Percentiles rank a stretch among this genome's conserved stretches.
phyloP scores from a whole-genome alignment of 768 basidiomycete genomes.

The Lactarius pseudohatsudake region DNA sequence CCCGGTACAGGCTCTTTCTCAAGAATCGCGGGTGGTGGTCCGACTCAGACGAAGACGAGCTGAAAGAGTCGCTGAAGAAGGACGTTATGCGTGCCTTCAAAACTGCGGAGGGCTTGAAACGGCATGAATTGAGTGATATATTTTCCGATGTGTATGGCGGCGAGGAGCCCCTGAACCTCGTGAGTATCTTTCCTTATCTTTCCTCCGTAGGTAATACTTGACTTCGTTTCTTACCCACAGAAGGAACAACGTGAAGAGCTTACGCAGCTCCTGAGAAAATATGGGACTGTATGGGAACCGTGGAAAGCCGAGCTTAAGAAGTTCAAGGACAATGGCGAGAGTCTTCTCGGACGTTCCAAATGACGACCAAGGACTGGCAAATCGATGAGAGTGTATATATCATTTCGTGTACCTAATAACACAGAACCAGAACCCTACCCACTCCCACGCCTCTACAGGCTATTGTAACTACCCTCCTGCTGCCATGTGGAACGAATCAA shows the following conservation, averaged over 20 bases:
- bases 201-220: slow-evolving; percentile 12
- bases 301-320: slow-evolving; percentile 79
- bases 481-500: neutral
- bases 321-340: slow-evolving; percentile 69
- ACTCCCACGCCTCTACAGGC: neutral
- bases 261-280: slow-evolving; percentile 71
- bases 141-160: slow-evolving; percentile 89
- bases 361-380: neutral
- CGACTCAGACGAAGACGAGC: slow-evolving; percentile 64
- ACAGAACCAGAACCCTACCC: neutral
- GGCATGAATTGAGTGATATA: slow-evolving; percentile 71
- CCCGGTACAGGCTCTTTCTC: slow-evolving; percentile 81
- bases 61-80: slow-evolving; percentile 65
- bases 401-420: neutral
- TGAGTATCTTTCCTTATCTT: slow-evolving; percentile 41
- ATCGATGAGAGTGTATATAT: slow-evolving; percentile 2
- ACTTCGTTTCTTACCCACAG: slow-evolving; percentile 41
- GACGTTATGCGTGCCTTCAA: slow-evolving; percentile 80
- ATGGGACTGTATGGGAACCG: slow-evolving; percentile 82
- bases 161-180: slow-evolving; percentile 81
- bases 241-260: slow-evolving; percentile 84
- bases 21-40: slow-evolving; percentile 87
- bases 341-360: slow-evolving; percentile 16
- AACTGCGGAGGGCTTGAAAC: slow-evolving; percentile 67
- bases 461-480: neutral